These are phyloP conservation scores for Kalmusia sp. DNA, from an alignment of 2,329 filamentous ascomycete genomes.

Conservation along the genomic window DNA sequence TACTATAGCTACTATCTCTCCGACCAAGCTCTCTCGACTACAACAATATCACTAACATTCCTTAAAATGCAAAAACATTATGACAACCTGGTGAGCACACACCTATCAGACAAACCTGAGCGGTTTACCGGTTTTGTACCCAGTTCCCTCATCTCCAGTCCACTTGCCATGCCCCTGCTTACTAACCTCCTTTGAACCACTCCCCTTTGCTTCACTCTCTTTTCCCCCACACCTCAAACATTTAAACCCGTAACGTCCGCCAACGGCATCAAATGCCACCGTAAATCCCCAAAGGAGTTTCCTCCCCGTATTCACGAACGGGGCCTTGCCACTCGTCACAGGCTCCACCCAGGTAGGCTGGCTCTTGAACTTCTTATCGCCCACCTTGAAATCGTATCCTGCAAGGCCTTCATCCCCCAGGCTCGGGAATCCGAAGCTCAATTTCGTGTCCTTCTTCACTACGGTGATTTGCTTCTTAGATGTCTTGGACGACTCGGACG, in stretches of 20 bases:
- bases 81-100: too few species aligned
- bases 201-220: too few species aligned
- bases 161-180: not conserved
- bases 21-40: too few species aligned
- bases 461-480: not conserved
- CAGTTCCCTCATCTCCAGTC: not conserved
- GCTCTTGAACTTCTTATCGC: slow-evolving; percentile 8
- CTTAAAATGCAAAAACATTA: too few species aligned
- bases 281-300: slow-evolving; percentile 15
- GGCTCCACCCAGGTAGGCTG: slow-evolving; percentile 14
- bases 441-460: slow-evolving; percentile 11
- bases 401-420: slow-evolving; percentile 1
- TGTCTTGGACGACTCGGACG: too few species aligned
- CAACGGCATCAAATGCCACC: slow-evolving; percentile 16
- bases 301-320: slow-evolving; percentile 17
- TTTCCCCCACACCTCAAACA: slow-evolving; percentile 24
- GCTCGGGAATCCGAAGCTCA: slow-evolving; percentile 14
- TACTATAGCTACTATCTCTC: too few species aligned
- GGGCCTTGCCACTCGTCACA: not conserved
- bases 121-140: too few species aligned
- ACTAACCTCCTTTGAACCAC: not conserved
- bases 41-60: too few species aligned
- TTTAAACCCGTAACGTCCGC: slow-evolving; percentile 17
- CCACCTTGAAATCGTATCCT: slow-evolving; percentile 16
- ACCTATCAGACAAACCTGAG: too few species aligned